A percentile compares a stretch with the other conserved stretches of the same genome.
Evolutionary conservation across 345 rosid genomes (phyloP).

Genomic region (Corymbia maculata): DNA sequence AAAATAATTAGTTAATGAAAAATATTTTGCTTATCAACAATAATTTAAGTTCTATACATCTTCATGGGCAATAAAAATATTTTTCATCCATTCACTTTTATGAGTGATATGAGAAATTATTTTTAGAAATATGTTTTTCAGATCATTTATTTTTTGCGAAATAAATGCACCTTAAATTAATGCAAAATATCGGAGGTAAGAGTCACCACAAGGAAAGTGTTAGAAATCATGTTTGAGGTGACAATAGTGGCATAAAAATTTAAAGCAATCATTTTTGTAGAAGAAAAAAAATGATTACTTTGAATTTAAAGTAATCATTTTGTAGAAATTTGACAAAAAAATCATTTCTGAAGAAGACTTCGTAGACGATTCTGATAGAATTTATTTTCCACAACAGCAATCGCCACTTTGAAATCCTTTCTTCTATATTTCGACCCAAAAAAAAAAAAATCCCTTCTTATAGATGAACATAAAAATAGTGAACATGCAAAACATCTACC

Average conservation of each 20-base stretch:
- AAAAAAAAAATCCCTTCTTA: too few relatives aligned
- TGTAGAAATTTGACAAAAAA: too few relatives aligned
- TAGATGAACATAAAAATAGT: neutral
- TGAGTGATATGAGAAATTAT: neutral
- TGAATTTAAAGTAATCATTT: too few relatives aligned
- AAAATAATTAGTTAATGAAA: neutral
- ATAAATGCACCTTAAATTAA: rapidly evolving
- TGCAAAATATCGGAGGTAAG: neutral
- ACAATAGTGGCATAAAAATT: neutral
- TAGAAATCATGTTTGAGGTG: neutral
- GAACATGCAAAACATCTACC: neutral
- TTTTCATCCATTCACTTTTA: neutral
- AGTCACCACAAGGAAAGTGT: neutral
- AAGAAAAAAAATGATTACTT: neutral
- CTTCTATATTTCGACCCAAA: neutral
- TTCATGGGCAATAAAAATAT: neutral
- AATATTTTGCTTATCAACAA: neutral
- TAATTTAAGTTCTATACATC: neutral
- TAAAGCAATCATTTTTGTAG: neutral
- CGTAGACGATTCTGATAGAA: neutral
- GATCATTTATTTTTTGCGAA: neutral
- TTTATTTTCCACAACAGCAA: neutral
- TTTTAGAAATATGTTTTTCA: neutral
- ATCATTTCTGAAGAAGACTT: neutral
- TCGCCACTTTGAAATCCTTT: neutral